Conservation (phyloP, 2,329 filamentous ascomycete genomes). For the Tolypocladium cylindrosporum region DNA sequence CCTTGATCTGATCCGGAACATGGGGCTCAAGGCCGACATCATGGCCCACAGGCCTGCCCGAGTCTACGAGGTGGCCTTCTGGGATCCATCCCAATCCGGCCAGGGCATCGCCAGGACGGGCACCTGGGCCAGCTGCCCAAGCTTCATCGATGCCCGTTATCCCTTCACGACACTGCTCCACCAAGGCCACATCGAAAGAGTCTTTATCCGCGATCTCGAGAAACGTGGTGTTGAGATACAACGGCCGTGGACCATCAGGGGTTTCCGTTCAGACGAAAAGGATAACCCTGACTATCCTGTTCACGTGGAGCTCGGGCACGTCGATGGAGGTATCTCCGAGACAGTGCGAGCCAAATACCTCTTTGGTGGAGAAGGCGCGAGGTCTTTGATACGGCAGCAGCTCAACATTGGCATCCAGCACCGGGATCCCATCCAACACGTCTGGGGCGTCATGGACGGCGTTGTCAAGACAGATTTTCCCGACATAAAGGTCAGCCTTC, state of each 20-base stretch:
- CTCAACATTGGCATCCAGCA: slow-evolving; percentile 62
- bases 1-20: slow-evolving; percentile 75
- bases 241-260: slow-evolving; percentile 54
- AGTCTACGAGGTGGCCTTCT: slow-evolving; percentile 70
- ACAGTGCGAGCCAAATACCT: slow-evolving; percentile 60
- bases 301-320: slow-evolving; percentile 64
- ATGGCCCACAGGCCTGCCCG: slow-evolving; percentile 83
- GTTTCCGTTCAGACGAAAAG: slow-evolving; percentile 49
- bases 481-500: slow-evolving; percentile 53
- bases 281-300: slow-evolving; percentile 62
- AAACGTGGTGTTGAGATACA: slow-evolving; percentile 52
- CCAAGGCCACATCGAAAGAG: slow-evolving; percentile 61
- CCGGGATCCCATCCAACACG: slow-evolving; percentile 59
- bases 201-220: slow-evolving; percentile 56
- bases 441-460: slow-evolving; percentile 70
- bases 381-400: slow-evolving; percentile 54
- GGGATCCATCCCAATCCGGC: slow-evolving; percentile 50
- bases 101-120: slow-evolving; percentile 55
- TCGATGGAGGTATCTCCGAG: slow-evolving; percentile 62
- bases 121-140: slow-evolving; percentile 80
- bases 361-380: slow-evolving; percentile 61
- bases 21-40: slow-evolving; percentile 79
- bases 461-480: slow-evolving; percentile 66
- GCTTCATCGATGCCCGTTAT: slow-evolving; percentile 66
- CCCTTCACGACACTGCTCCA: slow-evolving; percentile 63